These are phyloP conservation scores for Solanum habrochaites DNA, from an alignment of 257 asterid species.

Conservation along the genomic window DNA sequence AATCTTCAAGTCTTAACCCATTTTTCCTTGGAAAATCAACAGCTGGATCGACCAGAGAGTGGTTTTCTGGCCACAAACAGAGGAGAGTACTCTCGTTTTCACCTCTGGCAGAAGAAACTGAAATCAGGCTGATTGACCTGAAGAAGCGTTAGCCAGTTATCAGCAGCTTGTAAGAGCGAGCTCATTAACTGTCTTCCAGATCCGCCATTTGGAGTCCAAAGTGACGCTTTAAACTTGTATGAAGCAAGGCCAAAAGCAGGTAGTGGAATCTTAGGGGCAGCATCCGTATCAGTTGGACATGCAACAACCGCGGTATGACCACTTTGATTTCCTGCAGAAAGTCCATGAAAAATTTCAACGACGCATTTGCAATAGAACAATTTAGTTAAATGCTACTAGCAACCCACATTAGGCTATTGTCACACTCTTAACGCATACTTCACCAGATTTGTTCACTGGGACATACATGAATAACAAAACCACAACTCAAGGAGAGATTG, in stretches of 20 bases:
- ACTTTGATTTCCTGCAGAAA: slow-evolving; percentile 42
- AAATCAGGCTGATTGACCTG: slow-evolving; percentile 87
- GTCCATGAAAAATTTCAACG: background rate
- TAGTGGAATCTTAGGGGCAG: slow-evolving; percentile 42
- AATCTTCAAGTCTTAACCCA: background rate
- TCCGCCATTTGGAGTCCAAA: slow-evolving; percentile 63
- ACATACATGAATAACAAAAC: background rate
- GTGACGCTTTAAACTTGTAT: slow-evolving; percentile 55
- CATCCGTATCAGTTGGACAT: slow-evolving; percentile 39
- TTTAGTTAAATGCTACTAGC: background rate
- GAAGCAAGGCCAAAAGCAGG: slow-evolving; percentile 86
- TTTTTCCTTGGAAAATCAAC: background rate
- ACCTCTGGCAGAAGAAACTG: slow-evolving; percentile 68
- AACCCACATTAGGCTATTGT: background rate
- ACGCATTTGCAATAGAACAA: background rate
- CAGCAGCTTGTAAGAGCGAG: slow-evolving; percentile 61
- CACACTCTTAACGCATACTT: background rate
- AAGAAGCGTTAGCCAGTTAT: slow-evolving; percentile 39
- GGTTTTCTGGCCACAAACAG: background rate
- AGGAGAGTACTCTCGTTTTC: background rate
- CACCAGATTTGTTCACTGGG: background rate
- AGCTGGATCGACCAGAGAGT: background rate
- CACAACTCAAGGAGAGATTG: background rate
- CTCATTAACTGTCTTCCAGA: slow-evolving; percentile 37
- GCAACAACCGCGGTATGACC: slow-evolving; percentile 28